These are phyloP conservation scores for Buxus sempervirens DNA, from an alignment of 164 flowering plant genomes.

Conservation along the genomic window DNA sequence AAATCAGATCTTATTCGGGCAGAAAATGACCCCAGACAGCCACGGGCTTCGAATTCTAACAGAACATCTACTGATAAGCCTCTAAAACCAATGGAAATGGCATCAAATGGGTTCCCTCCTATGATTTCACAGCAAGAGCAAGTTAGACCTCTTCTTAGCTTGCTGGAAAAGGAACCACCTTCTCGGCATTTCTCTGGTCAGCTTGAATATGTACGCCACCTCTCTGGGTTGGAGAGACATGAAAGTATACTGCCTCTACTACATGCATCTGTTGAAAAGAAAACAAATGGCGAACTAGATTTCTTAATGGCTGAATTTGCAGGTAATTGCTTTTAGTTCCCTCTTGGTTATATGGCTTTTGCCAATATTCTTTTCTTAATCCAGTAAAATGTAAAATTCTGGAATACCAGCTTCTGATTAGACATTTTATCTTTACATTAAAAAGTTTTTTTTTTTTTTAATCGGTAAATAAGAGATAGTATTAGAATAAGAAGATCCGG, in stretches of 20 bases:
- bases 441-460: too few relatives aligned
- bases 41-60: slow-evolving; percentile 33
- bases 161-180: slow-evolving; percentile 97
- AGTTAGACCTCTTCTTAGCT: slow-evolving; percentile 92
- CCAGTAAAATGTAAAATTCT: not conserved
- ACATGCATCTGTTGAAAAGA: slow-evolving; percentile 76
- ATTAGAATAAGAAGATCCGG: too few relatives aligned
- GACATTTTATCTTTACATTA: too few relatives aligned
- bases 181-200: slow-evolving; percentile 91
- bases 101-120: slow-evolving; percentile 48
- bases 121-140: slow-evolving; percentile 58
- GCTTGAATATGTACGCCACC: slow-evolving; percentile 83
- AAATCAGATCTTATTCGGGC: slow-evolving; percentile 48
- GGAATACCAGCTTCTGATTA: not conserved
- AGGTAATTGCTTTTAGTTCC: slow-evolving; percentile 39
- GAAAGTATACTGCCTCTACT: slow-evolving; percentile 83
- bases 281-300: slow-evolving; percentile 85
- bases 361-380: not conserved
- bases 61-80: slow-evolving; percentile 61
- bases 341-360: not conserved
- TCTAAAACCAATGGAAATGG: slow-evolving; percentile 44
- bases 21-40: slow-evolving; percentile 61
- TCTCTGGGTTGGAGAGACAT: slow-evolving; percentile 84
- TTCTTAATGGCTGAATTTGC: slow-evolving; percentile 95
- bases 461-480: too few relatives aligned